Evolutionary conservation across 2,329 filamentous ascomycete species (phyloP).

Genomic region (Fusarium goolgardi): DNA sequence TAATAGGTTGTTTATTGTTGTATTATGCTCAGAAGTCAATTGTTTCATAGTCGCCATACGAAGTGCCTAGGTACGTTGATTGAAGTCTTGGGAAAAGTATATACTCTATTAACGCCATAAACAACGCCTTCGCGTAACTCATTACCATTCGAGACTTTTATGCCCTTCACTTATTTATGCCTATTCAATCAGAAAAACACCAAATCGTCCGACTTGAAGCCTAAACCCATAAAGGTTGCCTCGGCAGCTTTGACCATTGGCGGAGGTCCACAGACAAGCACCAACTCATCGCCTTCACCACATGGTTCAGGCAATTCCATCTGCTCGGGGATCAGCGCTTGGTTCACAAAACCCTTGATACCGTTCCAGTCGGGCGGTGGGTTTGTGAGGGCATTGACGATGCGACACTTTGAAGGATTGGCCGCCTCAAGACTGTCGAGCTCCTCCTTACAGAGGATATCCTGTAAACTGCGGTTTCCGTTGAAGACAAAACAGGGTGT

Average conservation of each 20-base stretch:
- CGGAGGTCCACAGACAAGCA: conserved; percentile 83
- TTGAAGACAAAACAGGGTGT: conserved; percentile 80
- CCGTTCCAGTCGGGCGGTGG: conserved; percentile 75
- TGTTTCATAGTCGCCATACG: background rate
- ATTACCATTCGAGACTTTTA: background rate
- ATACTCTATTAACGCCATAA: conserved; percentile 3
- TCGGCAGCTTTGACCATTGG: conserved; percentile 76
- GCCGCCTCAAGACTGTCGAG: conserved; percentile 71
- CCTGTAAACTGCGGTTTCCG: conserved; percentile 80
- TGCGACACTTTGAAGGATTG: conserved; percentile 67
- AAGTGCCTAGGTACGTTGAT: background rate
- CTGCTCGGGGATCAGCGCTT: conserved; percentile 70
- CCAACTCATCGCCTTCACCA: conserved; percentile 65
- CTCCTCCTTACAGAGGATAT: conserved; percentile 83
- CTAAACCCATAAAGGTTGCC: conserved; percentile 64
- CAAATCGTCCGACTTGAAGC: conserved; percentile 64
- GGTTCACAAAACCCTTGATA: conserved; percentile 72
- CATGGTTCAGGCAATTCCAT: conserved; percentile 55
- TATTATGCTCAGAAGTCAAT: background rate
- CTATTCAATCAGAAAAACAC: conserved; percentile 43
- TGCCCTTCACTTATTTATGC: background rate
- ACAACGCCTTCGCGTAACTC: background rate
- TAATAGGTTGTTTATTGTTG: background rate
- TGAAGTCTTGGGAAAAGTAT: conserved; percentile 2
- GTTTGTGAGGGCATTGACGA: conserved; percentile 77